Percentiles rank a stretch among this genome's conserved stretches.
Conservation (phyloP, 495 filamentous ascomycete genomes). For the Hypoxylon lenormandii region DNA sequence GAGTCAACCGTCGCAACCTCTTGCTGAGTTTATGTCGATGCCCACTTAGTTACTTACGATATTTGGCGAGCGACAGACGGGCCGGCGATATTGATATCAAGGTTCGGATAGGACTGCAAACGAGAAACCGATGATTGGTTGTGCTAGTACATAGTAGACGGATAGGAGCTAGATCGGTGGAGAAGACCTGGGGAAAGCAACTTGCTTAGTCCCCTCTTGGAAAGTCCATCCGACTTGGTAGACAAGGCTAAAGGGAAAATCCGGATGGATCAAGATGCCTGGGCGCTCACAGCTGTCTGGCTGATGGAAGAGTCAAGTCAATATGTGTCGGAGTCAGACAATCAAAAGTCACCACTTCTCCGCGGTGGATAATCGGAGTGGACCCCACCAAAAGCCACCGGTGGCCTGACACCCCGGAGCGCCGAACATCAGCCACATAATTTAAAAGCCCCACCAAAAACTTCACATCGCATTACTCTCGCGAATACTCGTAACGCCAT, state of each 20-base stretch:
- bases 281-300: too few relatives aligned
- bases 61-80: not conserved
- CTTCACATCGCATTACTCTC: slow-evolving; percentile 28
- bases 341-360: too few relatives aligned
- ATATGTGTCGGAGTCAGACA: too few relatives aligned
- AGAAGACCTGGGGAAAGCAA: slow-evolving; percentile 10
- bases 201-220: slow-evolving; percentile 25
- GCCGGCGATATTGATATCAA: slow-evolving; percentile 12
- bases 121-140: slow-evolving; percentile 34
- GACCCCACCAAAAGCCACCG: not conserved
- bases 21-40: not conserved
- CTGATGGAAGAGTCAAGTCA: too few relatives aligned
- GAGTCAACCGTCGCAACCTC: slow-evolving; percentile 16
- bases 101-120: slow-evolving; percentile 20
- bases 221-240: slow-evolving; percentile 38
- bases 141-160: not conserved
- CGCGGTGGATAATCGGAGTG: too few relatives aligned
- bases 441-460: slow-evolving; percentile 37
- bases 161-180: slow-evolving; percentile 31
- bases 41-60: slow-evolving; percentile 14
- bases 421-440: slow-evolving; percentile 25
- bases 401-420: slow-evolving; percentile 15
- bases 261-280: too few relatives aligned
- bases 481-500: not conserved
- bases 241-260: too few relatives aligned